These are phyloP conservation scores for Pseudogymnoascus sp. DNA, from an alignment of 2,329 filamentous ascomycete genomes.

Conservation along the genomic window DNA sequence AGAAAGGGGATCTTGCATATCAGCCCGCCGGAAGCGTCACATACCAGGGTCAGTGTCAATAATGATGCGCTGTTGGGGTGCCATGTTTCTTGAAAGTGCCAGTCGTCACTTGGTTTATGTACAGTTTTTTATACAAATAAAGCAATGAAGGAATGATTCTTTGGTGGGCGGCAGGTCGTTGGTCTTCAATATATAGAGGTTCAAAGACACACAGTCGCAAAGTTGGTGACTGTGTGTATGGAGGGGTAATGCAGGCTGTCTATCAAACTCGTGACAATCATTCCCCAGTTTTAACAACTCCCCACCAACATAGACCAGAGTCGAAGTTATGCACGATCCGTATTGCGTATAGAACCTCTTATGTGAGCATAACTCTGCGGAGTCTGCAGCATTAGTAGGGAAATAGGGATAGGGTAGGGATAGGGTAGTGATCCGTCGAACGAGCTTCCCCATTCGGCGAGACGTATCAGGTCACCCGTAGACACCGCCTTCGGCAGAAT, in stretches of 20 bases:
- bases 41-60: slow-evolving; percentile 90
- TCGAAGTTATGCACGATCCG: not conserved
- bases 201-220: not conserved
- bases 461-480: not conserved
- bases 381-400: not conserved
- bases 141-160: no score
- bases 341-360: not conserved
- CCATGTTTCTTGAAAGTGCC: slow-evolving; percentile 38
- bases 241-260: not conserved
- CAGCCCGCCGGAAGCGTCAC: slow-evolving; percentile 11
- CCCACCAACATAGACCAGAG: not conserved
- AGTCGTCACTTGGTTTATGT: not conserved
- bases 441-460: not conserved
- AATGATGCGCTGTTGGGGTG: slow-evolving; percentile 69
- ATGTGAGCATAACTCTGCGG: not conserved
- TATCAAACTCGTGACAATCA: slow-evolving; percentile 1
- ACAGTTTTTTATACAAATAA: not conserved
- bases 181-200: not conserved
- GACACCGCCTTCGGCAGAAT: slow-evolving; percentile 4
- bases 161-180: not conserved
- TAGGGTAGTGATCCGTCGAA: not conserved
- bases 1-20: slow-evolving; percentile 10
- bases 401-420: not conserved
- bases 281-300: not conserved
- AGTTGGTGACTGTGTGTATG: not conserved